A percentile compares a stretch with the other conserved stretches of the same genome.
Conservation (phyloP, 2,329 filamentous ascomycete species). For the Zymoseptoria ardabiliae region DNA sequence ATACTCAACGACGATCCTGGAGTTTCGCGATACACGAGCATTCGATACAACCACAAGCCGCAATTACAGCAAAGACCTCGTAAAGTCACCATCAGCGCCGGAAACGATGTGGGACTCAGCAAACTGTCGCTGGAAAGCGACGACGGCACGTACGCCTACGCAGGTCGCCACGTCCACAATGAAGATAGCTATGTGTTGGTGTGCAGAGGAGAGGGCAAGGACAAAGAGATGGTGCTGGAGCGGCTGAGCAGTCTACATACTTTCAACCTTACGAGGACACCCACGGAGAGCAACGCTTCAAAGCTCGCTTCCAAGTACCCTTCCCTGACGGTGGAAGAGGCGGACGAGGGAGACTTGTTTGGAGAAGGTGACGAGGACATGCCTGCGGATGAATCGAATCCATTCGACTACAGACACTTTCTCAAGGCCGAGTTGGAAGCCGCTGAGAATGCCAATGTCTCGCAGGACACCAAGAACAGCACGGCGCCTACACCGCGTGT, state of each 20-base stretch:
- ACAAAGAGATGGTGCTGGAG: slow-evolving; percentile 49
- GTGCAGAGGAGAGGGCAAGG: slow-evolving; percentile 18
- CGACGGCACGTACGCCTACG: slow-evolving; percentile 32
- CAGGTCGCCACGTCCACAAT: slow-evolving; percentile 38
- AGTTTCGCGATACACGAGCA: slow-evolving; percentile 14
- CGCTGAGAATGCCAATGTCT: slow-evolving; percentile 13
- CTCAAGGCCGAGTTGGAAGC: slow-evolving; percentile 28
- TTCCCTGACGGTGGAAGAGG: slow-evolving; percentile 36
- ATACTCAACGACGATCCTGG: slow-evolving; percentile 13
- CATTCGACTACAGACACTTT: slow-evolving; percentile 45
- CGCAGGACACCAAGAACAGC: slow-evolving; percentile 16
- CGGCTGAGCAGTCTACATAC: slow-evolving; percentile 73
- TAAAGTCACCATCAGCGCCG: slow-evolving; percentile 19
- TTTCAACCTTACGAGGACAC: slow-evolving; percentile 73
- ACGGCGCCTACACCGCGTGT: slow-evolving; percentile 15
- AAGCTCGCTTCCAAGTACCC: slow-evolving; percentile 60
- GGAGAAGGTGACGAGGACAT: slow-evolving; percentile 30
- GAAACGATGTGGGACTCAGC: slow-evolving; percentile 14
- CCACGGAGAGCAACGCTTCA: slow-evolving; percentile 55
- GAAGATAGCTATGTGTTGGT: slow-evolving; percentile 62
- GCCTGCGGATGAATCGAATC: slow-evolving; percentile 38
- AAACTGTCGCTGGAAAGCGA: slow-evolving; percentile 21
- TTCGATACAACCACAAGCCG: slow-evolving; percentile 41
- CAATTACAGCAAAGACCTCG: slow-evolving; percentile 20
- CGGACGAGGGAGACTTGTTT: slow-evolving; percentile 21